Base-by-base conservation (phyloP, 2,329 filamentous ascomycete genomes). In the Fonsecaea monophora region DNA sequence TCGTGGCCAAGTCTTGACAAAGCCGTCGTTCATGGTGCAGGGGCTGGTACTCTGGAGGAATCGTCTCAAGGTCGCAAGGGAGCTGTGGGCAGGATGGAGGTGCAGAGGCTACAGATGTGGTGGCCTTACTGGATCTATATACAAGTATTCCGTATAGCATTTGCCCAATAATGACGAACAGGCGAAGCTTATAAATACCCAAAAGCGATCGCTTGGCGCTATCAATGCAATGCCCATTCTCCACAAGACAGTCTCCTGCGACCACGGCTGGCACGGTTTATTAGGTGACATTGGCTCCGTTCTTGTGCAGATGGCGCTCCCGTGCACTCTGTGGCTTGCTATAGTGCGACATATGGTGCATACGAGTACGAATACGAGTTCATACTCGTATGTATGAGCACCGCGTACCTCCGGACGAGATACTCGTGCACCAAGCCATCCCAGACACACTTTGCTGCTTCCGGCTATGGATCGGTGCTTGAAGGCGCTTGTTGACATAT, bases 1-100 rank as follows among this genome's bases (percentile, higher is more conserved):
- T 32, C 59, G 59, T 25, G 66, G 66, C 66, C 66, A 68, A 12
- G 59, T 63, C 55, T 66, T 66, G 4, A 64, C 66, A 45, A 65
- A 54, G 62, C 65, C 65, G 55, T 67, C 64, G 10, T 58, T 25
- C 55, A 58, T 58, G 34, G 12, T 21, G 55, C 15, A 45, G 5
- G 5, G 6, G 30, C n/a, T 0, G 25, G 30, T 32, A 32, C 30
- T 6, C 30, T 30, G 21, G 1, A 12, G 45, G 45, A 25, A 50
- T 25, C 3, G 9, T 18, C 25, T 50, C 6, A 3, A 25, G 45
- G 15, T 48, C 42, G 18, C 7, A 18, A 15, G 8, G 42, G 42
- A 18, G n/a, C 9, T 48, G 6, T 48, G 42, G 7, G 42, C 42
- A 21, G 42, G 15, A 42, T 2, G 40, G 15, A 42, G 40, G 7